Evolutionary conservation across 2,329 filamentous ascomycete genomes (phyloP), one percentile per base, ranked within the genome.

Genomic region (Davidsoniella eucalypti): DNA sequence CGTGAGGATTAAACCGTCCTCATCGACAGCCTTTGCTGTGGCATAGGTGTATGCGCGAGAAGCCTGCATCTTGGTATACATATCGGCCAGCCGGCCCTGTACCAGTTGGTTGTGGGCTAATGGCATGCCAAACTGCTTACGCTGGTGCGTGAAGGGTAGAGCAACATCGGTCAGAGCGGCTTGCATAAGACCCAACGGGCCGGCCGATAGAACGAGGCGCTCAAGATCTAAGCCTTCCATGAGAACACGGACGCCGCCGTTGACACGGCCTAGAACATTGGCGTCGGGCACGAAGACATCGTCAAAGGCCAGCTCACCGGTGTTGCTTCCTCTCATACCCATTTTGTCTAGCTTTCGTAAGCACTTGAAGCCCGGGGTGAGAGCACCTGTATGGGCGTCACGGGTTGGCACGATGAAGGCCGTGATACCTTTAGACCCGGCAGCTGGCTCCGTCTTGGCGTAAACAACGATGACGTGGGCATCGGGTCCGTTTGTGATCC

Each of bases 211-310:
- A 1, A 98, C 90, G 2, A 98, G 75, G 10, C 92, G 77, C 67
- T 98, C 92, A 33, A 98, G 76, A 61, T 98, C 92, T 3, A 98
- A 74, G 1, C 92, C 92, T 62, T 94, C 85, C 92, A 98, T 96
- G 33, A 98, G 72, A 3, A 98, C 90, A 55, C 78, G 79, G 23
- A 94, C 88, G 55, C 92, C 92, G 48, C 75, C 78, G 68, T 94
- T 84, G 52, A 94, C 61, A 38, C 75, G 65, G 26, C 92, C 92
- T 1, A 98, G 75, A 0, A 95, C 66, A 63, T 94, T 86, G 59
- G 83, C 82, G 7, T 70, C 68, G 3, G 92, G 87, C 5, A 96
- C 87, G 61, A 95, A 94, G 52, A 95, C 87, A 56, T 82, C 73
- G 55, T 94, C 87, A 57, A 96, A 93, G 51, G 90, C 76, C 21